phyloP scores from a whole-genome alignment of 495 filamentous ascomycete species.

The Xylaria castorea region DNA sequence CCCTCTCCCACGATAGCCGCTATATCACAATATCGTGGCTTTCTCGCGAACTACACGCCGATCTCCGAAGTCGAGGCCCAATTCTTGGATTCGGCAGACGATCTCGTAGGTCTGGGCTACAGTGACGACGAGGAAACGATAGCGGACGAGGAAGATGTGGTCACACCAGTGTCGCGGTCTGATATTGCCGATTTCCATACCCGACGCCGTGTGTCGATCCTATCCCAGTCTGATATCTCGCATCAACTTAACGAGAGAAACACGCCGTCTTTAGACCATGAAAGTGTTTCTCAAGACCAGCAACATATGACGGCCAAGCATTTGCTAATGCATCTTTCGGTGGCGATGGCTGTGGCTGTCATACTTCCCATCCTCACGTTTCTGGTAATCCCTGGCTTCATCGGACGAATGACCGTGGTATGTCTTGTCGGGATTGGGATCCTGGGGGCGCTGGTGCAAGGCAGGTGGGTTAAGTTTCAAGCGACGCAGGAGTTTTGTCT shows the following conservation, averaged over 20 bases:
- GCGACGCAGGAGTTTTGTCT: slow-evolving; percentile 42
- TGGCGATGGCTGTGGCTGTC: slow-evolving; percentile 61
- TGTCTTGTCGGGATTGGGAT: slow-evolving; percentile 43
- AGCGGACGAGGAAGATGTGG: slow-evolving; percentile 19
- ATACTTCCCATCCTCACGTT: slow-evolving; percentile 68
- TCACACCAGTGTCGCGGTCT: slow-evolving; percentile 33
- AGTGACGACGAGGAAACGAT: slow-evolving; percentile 33
- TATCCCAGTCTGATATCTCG: slow-evolving; percentile 33
- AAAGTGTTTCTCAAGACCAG: not conserved
- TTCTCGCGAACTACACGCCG: slow-evolving; percentile 66
- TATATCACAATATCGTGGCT: slow-evolving; percentile 68
- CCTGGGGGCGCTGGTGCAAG: slow-evolving; percentile 41
- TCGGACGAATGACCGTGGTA: slow-evolving; percentile 61
- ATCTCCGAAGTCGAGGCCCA: slow-evolving; percentile 69
- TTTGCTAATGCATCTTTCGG: slow-evolving; percentile 48
- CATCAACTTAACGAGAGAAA: slow-evolving; percentile 31
- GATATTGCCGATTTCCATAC: slow-evolving; percentile 28
- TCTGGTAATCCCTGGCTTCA: slow-evolving; percentile 58
- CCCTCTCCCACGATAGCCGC: slow-evolving; percentile 62
- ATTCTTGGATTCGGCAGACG: slow-evolving; percentile 69
- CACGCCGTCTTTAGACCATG: slow-evolving; percentile 2
- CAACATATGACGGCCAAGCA: not conserved
- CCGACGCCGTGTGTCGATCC: slow-evolving; percentile 31
- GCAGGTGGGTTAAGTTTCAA: slow-evolving; percentile 34
- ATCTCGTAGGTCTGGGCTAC: slow-evolving; percentile 65